Evolutionary conservation across 2,329 filamentous ascomycete genomes (phyloP), one percentile per base, ranked within the genome.

Genomic region (Dendrostoma leiphaemia): DNA sequence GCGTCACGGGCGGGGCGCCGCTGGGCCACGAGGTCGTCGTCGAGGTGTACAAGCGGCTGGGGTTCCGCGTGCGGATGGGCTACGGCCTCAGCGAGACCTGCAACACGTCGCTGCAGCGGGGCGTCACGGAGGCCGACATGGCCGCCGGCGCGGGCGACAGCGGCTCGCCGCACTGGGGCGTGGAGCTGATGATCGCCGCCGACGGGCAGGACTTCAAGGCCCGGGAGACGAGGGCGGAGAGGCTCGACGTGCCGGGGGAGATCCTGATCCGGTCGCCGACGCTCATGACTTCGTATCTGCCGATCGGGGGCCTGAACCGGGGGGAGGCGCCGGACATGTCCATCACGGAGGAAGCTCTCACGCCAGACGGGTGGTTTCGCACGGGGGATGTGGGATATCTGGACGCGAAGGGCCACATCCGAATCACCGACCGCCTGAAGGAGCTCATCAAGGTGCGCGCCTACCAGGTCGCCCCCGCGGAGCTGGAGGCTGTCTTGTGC

Each of bases 51-150:
- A 79, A 85, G 63, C 74, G 74, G 24, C 68, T 84, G 24, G 86
- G 83, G 65, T 70, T 77, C 61, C 62, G 67, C 2, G 59, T 73
- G 9, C 60, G 71, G 65, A 81, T 90, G 64, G 88, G 87, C 1
- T 91, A 87, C 77, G 89, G 89, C 1, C 86, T 91, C 81, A 90
- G 86, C 12, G 88, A 91, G 68, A 78, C 75, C 3, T 89, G 87
- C 13, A 89, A 85, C 63, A 80, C 85, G 1, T 72, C 83, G 3
- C 71, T 85, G 2, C 82, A 82, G 48, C 84, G 79, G 65, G 78
- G 86, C 49, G 73, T 82, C 0, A 71, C 65, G 1, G 73, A 81
- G 53, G 68, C 63, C 6, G 76, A 75, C 12, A 71, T 74, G 50
- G 51, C 74, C 69, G 60, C 77, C 63, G 63, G 71, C 32, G 71